phyloP scores from a whole-genome alignment of 1,284 basidiomycete species.

The Boletellus deceptivus region DNA sequence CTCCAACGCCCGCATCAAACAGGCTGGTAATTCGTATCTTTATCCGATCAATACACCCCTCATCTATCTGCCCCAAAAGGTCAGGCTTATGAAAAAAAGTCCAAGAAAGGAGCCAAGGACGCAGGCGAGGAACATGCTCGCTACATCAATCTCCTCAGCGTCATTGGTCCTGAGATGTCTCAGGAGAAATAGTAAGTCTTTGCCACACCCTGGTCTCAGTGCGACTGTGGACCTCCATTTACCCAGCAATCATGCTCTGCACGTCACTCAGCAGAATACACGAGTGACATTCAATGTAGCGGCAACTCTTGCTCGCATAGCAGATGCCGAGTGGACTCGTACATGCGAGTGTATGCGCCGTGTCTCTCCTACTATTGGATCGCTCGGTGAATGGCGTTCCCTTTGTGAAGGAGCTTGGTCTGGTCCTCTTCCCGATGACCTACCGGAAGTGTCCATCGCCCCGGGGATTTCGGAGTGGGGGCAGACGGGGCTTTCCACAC shows the following conservation, averaged over 20 bases:
- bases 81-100: slow-evolving; percentile 71
- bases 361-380: slow-evolving; percentile 62
- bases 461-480: slow-evolving; percentile 32
- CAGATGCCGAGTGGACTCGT: slow-evolving; percentile 73
- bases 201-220: neutral
- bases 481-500: slow-evolving; percentile 19
- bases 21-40: slow-evolving; percentile 53
- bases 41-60: neutral
- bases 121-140: slow-evolving; percentile 70
- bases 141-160: slow-evolving; percentile 69
- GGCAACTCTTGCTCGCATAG: slow-evolving; percentile 61
- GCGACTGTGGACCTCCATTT: slow-evolving; percentile 9
- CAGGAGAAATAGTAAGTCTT: slow-evolving; percentile 69
- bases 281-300: slow-evolving; percentile 59
- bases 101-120: slow-evolving; percentile 69
- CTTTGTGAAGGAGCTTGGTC: slow-evolving; percentile 75
- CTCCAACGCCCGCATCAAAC: slow-evolving; percentile 72
- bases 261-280: slow-evolving; percentile 60
- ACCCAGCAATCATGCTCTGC: slow-evolving; percentile 61
- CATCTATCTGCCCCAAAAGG: slow-evolving; percentile 38
- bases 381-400: slow-evolving; percentile 65
- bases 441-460: slow-evolving; percentile 37
- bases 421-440: slow-evolving; percentile 51
- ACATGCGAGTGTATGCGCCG: slow-evolving; percentile 68
- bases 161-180: slow-evolving; percentile 73